Base-by-base conservation (phyloP, 345 rosid species). In the Corymbia maculata region DNA sequence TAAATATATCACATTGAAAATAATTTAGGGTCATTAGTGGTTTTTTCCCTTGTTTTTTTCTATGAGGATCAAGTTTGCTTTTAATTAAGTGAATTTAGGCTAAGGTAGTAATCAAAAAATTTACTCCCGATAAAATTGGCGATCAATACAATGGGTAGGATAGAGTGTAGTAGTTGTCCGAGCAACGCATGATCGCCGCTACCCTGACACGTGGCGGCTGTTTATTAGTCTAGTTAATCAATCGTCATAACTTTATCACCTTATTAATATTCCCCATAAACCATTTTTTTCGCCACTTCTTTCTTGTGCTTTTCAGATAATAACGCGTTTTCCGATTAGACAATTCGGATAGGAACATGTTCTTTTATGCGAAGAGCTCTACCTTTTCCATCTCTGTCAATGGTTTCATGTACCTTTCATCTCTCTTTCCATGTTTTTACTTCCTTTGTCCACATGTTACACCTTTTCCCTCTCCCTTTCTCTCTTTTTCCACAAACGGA, bases 101-200 rank as follows among this genome's bases (percentile, higher is more conserved):
- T 19, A 19, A 19, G 2, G 9, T 6, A 59, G 66, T n/a, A 2
- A 6, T 10, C 6, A 2, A 26, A 57, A 52, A 57, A 59, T 24
- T 10, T 24, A 26, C 13, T 26, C 66, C 13, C 14, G n/a, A 26
- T 5, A 5, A 24, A 10, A 59, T 5, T 3, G 66, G 13, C 5
- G 64, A 57, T 9, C 64, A 5, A 57, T 28, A 24, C 24, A 24
- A 22, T 57, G 7, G 47, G 49, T n/a, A 64, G 3, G 9, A 13
- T 14, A n/a, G 19, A n/a, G 19, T 64, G 13, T 13, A 14, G 17
- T 14, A 7, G 8, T 8, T 6, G 30, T 64, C 42, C 2, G 7
- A 19, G 28, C 82, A 6, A 42, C 28, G 1, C 6, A 8, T 2
- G 0, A 13, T 64, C 15, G 75, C 75, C 7, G 0, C 8, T 19